These are phyloP conservation scores for Magnusiomyces fungicola DNA, from an alignment of 1,139 yeast species.

Conservation along the genomic window DNA sequence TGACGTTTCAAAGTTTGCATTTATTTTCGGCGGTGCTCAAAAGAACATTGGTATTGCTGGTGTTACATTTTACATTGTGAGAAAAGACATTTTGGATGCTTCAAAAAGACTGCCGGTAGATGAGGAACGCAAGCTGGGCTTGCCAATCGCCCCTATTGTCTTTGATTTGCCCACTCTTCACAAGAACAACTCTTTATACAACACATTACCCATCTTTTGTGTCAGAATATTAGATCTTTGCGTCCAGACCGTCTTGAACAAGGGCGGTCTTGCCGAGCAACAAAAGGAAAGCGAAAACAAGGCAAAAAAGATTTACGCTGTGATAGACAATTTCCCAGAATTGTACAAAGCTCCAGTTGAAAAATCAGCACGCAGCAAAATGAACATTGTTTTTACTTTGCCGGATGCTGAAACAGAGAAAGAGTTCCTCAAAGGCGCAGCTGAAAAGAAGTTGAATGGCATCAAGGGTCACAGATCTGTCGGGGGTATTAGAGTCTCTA, in stretches of 20 bases:
- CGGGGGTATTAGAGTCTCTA: conserved; percentile 92
- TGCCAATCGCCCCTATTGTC: conserved; percentile 83
- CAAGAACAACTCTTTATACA: conserved; percentile 84
- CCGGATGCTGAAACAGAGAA: conserved; percentile 51
- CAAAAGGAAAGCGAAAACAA: conserved; percentile 52
- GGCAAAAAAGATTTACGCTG: conserved; percentile 53
- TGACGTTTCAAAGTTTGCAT: conserved; percentile 78
- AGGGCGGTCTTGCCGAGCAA: conserved; percentile 57
- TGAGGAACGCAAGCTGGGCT: conserved; percentile 47
- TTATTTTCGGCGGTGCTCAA: conserved; percentile 87
- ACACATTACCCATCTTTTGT: conserved; percentile 90
- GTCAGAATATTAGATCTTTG: conserved; percentile 79
- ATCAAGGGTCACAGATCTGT: conserved; percentile 95
- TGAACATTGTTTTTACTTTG: conserved; percentile 89
- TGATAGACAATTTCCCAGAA: conserved; percentile 57
- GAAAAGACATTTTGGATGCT: conserved; percentile 58
- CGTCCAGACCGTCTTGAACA: conserved; percentile 49
- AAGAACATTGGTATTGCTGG: conserved; percentile 97
- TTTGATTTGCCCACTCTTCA: conserved; percentile 82
- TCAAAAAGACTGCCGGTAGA: conserved; percentile 49
- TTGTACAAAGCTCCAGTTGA: conserved; percentile 64
- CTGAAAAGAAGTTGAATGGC: conserved; percentile 54
- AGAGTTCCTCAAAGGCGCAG: conserved; percentile 58
- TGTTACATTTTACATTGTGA: conserved; percentile 80
- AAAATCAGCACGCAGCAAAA: conserved; percentile 59